Percentiles rank a stretch among this genome's conserved stretches.
Conservation (phyloP, 768 basidiomycete genomes). For the Podaxis pistillaris region DNA sequence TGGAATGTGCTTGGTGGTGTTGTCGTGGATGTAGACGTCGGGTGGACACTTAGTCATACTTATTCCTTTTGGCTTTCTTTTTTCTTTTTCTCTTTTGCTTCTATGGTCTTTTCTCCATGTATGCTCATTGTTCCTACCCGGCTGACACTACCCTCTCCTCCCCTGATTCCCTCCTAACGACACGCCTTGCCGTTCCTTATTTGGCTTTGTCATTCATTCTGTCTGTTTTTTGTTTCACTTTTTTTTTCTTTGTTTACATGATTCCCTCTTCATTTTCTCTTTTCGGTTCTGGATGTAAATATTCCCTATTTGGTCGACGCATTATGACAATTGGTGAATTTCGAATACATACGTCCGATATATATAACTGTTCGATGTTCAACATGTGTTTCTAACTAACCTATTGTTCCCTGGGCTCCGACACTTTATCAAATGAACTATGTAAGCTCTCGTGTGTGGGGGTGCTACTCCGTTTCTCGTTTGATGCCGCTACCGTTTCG, state of each 20-base stretch:
- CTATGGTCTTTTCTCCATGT: background rate
- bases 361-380: background rate
- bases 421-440: background rate
- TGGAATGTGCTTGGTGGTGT: background rate
- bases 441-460: background rate
- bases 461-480: background rate
- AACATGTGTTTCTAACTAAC: background rate
- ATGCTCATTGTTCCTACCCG: background rate
- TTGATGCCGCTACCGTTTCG: background rate
- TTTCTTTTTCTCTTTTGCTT: background rate
- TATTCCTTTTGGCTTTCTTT: background rate
- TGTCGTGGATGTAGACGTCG: background rate
- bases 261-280: background rate
- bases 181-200: background rate
- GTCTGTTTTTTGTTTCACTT: background rate
- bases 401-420: background rate
- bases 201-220: background rate
- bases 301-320: background rate
- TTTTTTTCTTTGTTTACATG: background rate
- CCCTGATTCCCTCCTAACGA: background rate
- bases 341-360: background rate
- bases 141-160: background rate
- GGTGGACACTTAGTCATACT: background rate
- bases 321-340: background rate
- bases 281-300: conserved; percentile 5